Percentiles rank a stretch among this genome's conserved stretches.
Evolutionary conservation across 108 stramenopile genomes (phyloP).

Genomic region (Nitzschia palea): DNA sequence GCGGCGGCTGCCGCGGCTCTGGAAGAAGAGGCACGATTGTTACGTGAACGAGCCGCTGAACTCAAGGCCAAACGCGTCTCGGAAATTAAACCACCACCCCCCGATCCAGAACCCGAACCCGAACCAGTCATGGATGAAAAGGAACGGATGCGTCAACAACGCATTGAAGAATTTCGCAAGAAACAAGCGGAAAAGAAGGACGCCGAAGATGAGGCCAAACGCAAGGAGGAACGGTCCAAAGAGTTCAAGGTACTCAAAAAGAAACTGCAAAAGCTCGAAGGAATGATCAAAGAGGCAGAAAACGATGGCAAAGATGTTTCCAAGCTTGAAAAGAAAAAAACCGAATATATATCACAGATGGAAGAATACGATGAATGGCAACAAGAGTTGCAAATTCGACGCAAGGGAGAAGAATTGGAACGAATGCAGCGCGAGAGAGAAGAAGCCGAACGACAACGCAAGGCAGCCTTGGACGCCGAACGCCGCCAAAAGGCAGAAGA

Average conservation of each 20-base stretch:
- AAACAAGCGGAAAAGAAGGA: slow-evolving; percentile 12
- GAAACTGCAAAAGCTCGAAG: slow-evolving; percentile 4
- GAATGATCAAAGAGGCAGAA: slow-evolving; percentile 4
- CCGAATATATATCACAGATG: slow-evolving; percentile 3
- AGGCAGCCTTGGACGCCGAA: slow-evolving; percentile 8
- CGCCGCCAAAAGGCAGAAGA: slow-evolving; percentile 14
- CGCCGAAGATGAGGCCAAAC: background rate
- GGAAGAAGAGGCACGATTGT: slow-evolving; percentile 6
- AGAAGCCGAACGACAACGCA: slow-evolving; percentile 3
- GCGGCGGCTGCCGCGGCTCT: background rate
- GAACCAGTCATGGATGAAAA: slow-evolving; percentile 7
- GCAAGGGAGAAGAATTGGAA: slow-evolving; percentile 5
- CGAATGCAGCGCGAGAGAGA: background rate
- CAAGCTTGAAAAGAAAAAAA: slow-evolving; percentile 5
- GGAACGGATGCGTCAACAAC: slow-evolving; percentile 5
- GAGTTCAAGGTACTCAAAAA: slow-evolving; percentile 18
- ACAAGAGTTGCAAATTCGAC: background rate
- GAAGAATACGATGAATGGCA: slow-evolving; percentile 17
- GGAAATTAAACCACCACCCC: background rate
- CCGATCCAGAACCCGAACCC: background rate
- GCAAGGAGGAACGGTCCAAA: background rate
- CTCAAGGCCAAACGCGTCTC: background rate
- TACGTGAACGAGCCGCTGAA: background rate
- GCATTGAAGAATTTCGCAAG: slow-evolving; percentile 6
- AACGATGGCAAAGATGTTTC: background rate